Conservation (phyloP, 192 early-diverging fungal genomes). For the Bifiguratus adelaidae region DNA sequence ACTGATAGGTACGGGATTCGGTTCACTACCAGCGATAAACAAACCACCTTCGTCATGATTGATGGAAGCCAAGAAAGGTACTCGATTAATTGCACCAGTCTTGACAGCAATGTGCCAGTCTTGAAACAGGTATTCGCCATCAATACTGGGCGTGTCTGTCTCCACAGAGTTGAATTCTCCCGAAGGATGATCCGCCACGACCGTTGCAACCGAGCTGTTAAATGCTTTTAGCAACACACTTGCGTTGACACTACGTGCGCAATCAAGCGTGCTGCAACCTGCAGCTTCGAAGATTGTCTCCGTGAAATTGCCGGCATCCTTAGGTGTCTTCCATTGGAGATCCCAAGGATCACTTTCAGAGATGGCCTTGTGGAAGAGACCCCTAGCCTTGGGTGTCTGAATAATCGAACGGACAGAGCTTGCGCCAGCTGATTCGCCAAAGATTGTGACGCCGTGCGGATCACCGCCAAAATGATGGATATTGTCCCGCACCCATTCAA, state of each 20-base stretch:
- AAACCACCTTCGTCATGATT: not conserved
- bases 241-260: slow-evolving; percentile 6
- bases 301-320: not conserved
- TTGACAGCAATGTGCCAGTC: slow-evolving; percentile 20
- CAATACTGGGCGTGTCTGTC: slow-evolving; percentile 13
- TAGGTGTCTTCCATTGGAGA: slow-evolving; percentile 8
- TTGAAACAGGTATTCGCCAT: slow-evolving; percentile 10
- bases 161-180: slow-evolving; percentile 7
- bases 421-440: slow-evolving; percentile 18
- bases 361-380: slow-evolving; percentile 23
- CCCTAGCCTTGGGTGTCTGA: slow-evolving; percentile 12
- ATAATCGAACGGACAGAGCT: slow-evolving; percentile 19
- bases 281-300: slow-evolving; percentile 6
- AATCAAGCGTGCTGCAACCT: slow-evolving; percentile 2
- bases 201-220: not conserved
- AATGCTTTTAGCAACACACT: slow-evolving; percentile 8
- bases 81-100: slow-evolving; percentile 20
- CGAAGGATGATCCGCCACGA: not conserved
- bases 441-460: slow-evolving; percentile 19
- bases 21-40: not conserved
- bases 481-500: slow-evolving; percentile 46
- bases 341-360: slow-evolving; percentile 10
- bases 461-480: slow-evolving; percentile 48
- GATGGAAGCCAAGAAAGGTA: slow-evolving; percentile 7
- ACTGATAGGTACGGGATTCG: too few species aligned